Evolutionary conservation across 2,329 filamentous ascomycete species (phyloP), one percentile per base, ranked within the genome.

Genomic region (Cordyceps fumosorosea): DNA sequence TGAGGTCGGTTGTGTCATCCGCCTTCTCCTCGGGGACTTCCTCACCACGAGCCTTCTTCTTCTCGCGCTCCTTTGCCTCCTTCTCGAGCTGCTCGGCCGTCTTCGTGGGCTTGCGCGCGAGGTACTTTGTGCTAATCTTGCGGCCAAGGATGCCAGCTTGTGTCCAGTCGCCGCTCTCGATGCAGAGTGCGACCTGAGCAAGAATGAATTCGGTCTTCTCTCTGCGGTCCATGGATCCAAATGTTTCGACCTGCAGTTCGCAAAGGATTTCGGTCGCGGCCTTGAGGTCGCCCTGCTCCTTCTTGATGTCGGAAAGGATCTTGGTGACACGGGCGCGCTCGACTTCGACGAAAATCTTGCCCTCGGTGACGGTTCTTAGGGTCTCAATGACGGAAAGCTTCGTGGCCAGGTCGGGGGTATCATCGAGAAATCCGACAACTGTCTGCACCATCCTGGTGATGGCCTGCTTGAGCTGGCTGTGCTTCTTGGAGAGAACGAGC

Each of bases 161-260:
- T 69, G 89, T 96, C 93, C 93, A 99, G 75, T 99, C 95, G 62
- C 88, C 90, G 71, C 88, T 93, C 77, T 97, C 89, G 74, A 99
- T 98, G 79, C 95, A 99, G 58, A 99, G 84, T 40, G 87, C 84
- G 47, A 98, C 93, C 77, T 99, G 95, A 65, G 96, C 90, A 59
- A 99, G 82, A 71, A 99, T 99, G 74, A 99, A 99, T 72, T 98
- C 95, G 5, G 93, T 97, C 88, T 99, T 99, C 76, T 99, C 95
- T 69, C 95, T 86, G 69, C 95, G 85, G 66, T 91, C 89, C 95
- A 99, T 99, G 24, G 93, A 98, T 10, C 95, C 95, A 75, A 99
- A 99, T 0, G 95, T 99, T 82, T 99, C 95, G 56, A 99, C 95
- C 75, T 99, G 95, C 64, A 99, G 83, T 79, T 99, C 95, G 77